Evolutionary conservation across 441 rosid species (phyloP).

Genomic region (Corymbia calophylla): DNA sequence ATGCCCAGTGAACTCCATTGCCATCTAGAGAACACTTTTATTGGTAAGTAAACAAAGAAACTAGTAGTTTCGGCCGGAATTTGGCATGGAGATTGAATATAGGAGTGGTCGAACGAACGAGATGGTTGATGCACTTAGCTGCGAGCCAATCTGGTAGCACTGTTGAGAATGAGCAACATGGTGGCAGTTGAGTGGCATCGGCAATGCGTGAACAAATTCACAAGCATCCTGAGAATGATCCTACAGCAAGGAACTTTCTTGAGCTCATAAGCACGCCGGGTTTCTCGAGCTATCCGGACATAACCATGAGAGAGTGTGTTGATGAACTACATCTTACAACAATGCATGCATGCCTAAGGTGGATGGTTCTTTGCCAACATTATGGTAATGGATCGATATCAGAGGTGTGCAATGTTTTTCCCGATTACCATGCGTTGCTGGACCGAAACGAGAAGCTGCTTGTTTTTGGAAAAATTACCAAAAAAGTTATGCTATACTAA

Average conservation of each 20-base stretch:
- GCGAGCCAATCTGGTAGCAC: neutral
- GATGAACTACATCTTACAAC: neutral
- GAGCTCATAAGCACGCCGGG: neutral
- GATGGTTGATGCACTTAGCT: neutral
- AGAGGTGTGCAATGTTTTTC: neutral
- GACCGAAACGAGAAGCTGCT: rapidly evolving
- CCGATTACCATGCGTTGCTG: neutral
- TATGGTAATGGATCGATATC: rapidly evolving
- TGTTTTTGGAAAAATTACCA: neutral
- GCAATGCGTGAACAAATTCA: neutral
- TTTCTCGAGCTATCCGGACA: neutral
- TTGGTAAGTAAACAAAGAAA: neutral
- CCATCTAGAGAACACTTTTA: neutral
- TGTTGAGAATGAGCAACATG: neutral
- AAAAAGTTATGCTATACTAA: no score
- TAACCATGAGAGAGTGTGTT: neutral
- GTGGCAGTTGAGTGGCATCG: neutral
- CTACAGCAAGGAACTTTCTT: neutral
- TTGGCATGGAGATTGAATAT: neutral
- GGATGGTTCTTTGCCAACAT: neutral
- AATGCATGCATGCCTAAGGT: neutral
- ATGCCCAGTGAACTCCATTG: neutral
- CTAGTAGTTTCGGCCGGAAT: neutral
- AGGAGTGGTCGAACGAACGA: neutral
- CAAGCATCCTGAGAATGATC: neutral